Base-by-base conservation (phyloP, 768 basidiomycete species). In the Porphyrellus cyaneotinctus region DNA sequence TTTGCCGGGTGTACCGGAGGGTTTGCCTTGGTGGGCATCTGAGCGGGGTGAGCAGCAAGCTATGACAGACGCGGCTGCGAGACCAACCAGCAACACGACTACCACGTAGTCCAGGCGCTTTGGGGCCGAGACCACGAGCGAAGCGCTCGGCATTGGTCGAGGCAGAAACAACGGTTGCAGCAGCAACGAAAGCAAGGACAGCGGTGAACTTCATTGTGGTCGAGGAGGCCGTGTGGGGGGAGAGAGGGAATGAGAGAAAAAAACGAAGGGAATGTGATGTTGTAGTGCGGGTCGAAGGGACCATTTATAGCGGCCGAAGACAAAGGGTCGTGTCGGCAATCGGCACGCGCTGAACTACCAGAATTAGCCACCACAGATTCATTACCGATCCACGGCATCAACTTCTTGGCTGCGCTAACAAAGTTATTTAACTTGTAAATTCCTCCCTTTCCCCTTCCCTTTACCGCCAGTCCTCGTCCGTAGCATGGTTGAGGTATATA, bases 81-180 rank as follows among this genome's bases (percentile, higher is more conserved):
- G 6, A 70, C 71, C 44, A 49, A 78, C 77, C 47, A 8, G 23
- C 56, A 9, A 68, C 63, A 13, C 66, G 68, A 1, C 74, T 71
- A 1, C 56, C 71, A 22, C 67, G 69, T 43, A 54, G 65, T 22
- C 9, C 42, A n/a, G 82, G 82, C 1, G 78, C 67, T 1, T 72
- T 63, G 17, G 80, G 82, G 26, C 72, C 63, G 5, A 84, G 66
- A 12, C 83, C 81, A 18, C 78, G 79, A 49, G 79, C 77, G 39
- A 84, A 54, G 33, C 83, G 79, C 13, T 74, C 54, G 0, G 75
- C 82, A 47, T 84, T 84, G 43, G 78, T 77, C 48, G 78, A 76
- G 13, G 71, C 69, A n/a, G 71, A 72, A 56, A 71, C 72, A 10
- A 64, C 50, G 35, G 73, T 66, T 35, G 68, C 73, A 13, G 70